Percentiles rank a stretch among this genome's conserved stretches.
These are phyloP conservation scores for Pichia kluyveri DNA, from an alignment of 805 yeast species.

Conservation along the genomic window DNA sequence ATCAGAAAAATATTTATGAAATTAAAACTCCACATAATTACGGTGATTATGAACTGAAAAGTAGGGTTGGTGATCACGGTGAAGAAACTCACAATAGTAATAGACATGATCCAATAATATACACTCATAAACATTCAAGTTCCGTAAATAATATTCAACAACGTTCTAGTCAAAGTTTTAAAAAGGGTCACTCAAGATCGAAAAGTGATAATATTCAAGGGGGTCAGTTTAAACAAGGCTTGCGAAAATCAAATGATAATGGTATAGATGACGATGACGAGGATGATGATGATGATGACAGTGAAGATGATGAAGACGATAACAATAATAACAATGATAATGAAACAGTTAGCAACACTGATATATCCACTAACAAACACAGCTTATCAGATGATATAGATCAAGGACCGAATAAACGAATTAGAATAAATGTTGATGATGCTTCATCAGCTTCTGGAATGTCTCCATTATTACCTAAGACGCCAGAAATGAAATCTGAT, in stretches of 20 bases:
- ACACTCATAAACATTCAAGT: not conserved
- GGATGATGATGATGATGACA: slow-evolving; percentile 1
- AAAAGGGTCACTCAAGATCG: not conserved
- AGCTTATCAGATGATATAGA: too few species aligned
- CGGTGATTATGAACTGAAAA: slow-evolving; percentile 39
- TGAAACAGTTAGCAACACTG: not conserved
- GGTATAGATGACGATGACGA: not conserved
- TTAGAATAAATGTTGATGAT: not conserved
- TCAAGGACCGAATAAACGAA: not conserved
- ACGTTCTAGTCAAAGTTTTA: not conserved
- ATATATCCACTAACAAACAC: too few species aligned
- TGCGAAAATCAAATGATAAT: not conserved
- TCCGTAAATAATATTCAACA: not conserved
- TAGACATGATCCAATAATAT: not conserved
- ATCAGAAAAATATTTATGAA: slow-evolving; percentile 35
- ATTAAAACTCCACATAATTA: slow-evolving; percentile 57
- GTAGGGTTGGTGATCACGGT: slow-evolving; percentile 7
- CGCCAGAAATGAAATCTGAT: not conserved
- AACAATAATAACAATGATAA: slow-evolving; percentile 8
- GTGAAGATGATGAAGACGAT: not conserved
- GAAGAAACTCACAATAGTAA: not conserved
- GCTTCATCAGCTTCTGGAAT: not conserved
- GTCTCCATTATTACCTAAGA: not conserved
- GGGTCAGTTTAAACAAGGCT: not conserved
- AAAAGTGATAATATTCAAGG: not conserved